Conservation (phyloP, 306 rosid genomes). For the Acacia acuminata region DNA sequence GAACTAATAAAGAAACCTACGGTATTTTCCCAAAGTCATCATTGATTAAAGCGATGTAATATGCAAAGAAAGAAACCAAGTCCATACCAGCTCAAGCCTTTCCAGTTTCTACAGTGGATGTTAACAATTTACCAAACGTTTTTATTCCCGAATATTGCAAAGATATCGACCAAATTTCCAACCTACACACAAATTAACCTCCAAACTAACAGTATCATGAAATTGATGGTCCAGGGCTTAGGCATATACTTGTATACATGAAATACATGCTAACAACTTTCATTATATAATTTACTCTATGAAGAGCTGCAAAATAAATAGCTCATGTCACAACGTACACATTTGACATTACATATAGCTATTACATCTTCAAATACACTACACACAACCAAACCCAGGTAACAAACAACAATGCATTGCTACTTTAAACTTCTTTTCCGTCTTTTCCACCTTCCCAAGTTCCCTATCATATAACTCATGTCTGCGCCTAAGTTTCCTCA, state of each 20-base stretch:
- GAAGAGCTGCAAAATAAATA: too few relatives aligned
- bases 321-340: too few relatives aligned
- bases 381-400: too few relatives aligned
- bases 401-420: too few relatives aligned
- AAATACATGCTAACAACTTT: too few relatives aligned
- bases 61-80: background rate
- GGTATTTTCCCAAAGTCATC: background rate
- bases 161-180: background rate
- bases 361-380: too few relatives aligned
- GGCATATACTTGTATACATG: background rate
- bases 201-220: background rate
- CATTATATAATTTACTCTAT: too few relatives aligned
- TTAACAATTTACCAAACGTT: background rate
- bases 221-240: background rate
- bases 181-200: background rate
- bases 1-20: background rate
- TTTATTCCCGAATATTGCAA: background rate
- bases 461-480: too few relatives aligned
- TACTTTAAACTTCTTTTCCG: too few relatives aligned
- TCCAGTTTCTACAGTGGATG: background rate
- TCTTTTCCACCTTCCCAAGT: too few relatives aligned
- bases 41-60: slow-evolving; percentile 1
- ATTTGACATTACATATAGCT: too few relatives aligned
- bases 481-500: too few relatives aligned
- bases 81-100: background rate